Evolutionary conservation across 73 alveolate species (phyloP), one percentile per base, ranked within the genome.

Genomic region (Loxodes magnus): DNA sequence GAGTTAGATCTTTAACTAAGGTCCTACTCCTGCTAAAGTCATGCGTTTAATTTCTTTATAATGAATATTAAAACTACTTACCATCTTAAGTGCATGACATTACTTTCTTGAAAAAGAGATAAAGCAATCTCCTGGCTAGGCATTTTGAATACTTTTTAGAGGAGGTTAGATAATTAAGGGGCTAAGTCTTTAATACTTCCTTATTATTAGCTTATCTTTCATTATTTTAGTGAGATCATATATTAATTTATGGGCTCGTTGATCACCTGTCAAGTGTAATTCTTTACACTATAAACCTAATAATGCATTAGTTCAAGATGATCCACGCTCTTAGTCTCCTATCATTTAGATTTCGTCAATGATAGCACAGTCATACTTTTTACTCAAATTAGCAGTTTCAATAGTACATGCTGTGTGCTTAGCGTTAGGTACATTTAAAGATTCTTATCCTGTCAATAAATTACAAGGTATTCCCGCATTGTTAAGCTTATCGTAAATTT

Each of bases 261-360:
- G 81, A 16, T 79, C 93, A 7, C 93, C 93, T 36, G 82, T 64
- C 2, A 79, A 35, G 62, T 79, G 93, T 16, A 79, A 62, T 52
- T 79, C 93, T 5, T 66, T 19, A 10, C 82, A 79, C 23, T 53
- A 10, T 2, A 79, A 28, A 3, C 93, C 93, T 0, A 79, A 37
- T 0, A 79, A 6, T 25, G 87, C 82, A 33, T 60, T 59, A 5
- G 88, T 74, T 85, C 93, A 79, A 7, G 82, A 68, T 12, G 33
- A 34, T 7, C 93, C 93, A 53, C 93, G 49, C 16, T 74, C 76
- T 9, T 34, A 34, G 43, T 79, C 93, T 14, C 52, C 76, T 23
- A 74, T 67, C 82, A 66, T 28, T 44, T 79, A 65, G 5, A 79
- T 55, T 60, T 79, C 93, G 50, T 79, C 93, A 15, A 79, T 67